A percentile compares a stretch with the other conserved stretches of the same genome.
phyloP scores from a whole-genome alignment of 495 filamentous ascomycete genomes.

The Penicillium bovifimosum region DNA sequence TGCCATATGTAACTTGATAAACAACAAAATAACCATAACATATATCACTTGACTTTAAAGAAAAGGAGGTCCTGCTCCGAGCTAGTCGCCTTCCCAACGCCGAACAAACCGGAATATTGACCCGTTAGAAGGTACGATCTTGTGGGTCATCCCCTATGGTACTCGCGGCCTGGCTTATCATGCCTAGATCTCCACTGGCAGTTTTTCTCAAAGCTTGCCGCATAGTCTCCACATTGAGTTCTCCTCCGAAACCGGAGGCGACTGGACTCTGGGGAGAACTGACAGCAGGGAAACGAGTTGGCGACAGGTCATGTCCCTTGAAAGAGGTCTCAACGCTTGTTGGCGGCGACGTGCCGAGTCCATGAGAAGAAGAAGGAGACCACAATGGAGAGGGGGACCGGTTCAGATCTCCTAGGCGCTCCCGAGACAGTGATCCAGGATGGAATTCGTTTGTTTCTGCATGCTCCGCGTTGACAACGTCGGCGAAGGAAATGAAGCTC shows the following conservation, averaged over 20 bases:
- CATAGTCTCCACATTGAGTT: slow-evolving; percentile 87
- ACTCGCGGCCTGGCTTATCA: slow-evolving; percentile 57
- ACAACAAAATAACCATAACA: slow-evolving; percentile 1
- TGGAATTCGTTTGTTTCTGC: slow-evolving; percentile 31
- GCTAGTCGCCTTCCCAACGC: not conserved
- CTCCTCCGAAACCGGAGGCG: slow-evolving; percentile 50
- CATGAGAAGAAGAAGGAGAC: slow-evolving; percentile 63
- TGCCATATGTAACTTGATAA: slow-evolving; percentile 8
- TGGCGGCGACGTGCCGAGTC: slow-evolving; percentile 57
- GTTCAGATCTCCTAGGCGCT: slow-evolving; percentile 29
- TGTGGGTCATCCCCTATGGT: slow-evolving; percentile 41
- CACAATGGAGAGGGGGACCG: slow-evolving; percentile 69
- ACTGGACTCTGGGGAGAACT: slow-evolving; percentile 38
- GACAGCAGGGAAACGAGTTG: slow-evolving; percentile 29
- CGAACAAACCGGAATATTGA: not conserved
- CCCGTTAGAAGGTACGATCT: slow-evolving; percentile 25
- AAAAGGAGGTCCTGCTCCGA: slow-evolving; percentile 4
- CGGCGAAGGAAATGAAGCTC: slow-evolving; percentile 90
- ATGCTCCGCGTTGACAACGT: slow-evolving; percentile 89
- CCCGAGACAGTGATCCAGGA: not conserved
- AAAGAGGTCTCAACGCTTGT: slow-evolving; percentile 61
- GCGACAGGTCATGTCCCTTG: slow-evolving; percentile 60
- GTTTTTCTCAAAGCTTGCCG: slow-evolving; percentile 67
- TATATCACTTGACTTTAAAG: slow-evolving; percentile 1
- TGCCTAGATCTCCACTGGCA: slow-evolving; percentile 69